phyloP scores from a whole-genome alignment of 2,329 filamentous ascomycete genomes.

The Aspergillus nomiae region DNA sequence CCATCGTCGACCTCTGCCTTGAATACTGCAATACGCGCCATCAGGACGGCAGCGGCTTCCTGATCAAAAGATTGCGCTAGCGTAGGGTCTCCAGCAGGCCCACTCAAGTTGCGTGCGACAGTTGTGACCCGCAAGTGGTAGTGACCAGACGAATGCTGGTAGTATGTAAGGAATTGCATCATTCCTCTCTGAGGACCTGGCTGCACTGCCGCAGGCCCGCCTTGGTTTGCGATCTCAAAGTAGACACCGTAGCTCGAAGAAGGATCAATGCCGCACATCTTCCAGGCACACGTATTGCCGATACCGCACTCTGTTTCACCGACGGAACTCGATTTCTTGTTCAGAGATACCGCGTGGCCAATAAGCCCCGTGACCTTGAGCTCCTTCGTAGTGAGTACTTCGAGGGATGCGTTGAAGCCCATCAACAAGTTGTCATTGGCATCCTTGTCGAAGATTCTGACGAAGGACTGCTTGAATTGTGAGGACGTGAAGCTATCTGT shows the following conservation, averaged over 20 bases:
- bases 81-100: constrained; percentile 89
- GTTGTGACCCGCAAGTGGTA: constrained; percentile 97
- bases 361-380: constrained; percentile 97
- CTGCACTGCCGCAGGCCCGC: constrained; percentile 80
- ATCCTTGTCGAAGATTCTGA: constrained; percentile 96
- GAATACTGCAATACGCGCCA: constrained; percentile 99
- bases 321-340: constrained; percentile 96
- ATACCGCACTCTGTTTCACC: constrained; percentile 98
- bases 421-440: constrained; percentile 91
- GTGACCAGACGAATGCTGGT: constrained; percentile 94
- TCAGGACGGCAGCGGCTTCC: constrained; percentile 93
- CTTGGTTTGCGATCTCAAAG: constrained; percentile 95
- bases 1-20: constrained; percentile 98
- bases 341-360: constrained; percentile 91
- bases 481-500: constrained; percentile 98
- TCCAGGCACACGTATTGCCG: constrained; percentile 98
- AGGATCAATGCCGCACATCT: constrained; percentile 98
- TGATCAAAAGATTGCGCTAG: constrained; percentile 98
- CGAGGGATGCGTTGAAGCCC: constrained; percentile 96
- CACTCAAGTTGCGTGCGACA: constrained; percentile 85
- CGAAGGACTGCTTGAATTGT: constrained; percentile 99
- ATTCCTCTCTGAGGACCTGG: constrained; percentile 88
- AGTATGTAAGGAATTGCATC: constrained; percentile 98
- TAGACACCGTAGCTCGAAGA: constrained; percentile 93
- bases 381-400: constrained; percentile 96